Evolutionary conservation across 2,329 filamentous ascomycete species (phyloP).

Genomic region (Colletotrichum eleusines): DNA sequence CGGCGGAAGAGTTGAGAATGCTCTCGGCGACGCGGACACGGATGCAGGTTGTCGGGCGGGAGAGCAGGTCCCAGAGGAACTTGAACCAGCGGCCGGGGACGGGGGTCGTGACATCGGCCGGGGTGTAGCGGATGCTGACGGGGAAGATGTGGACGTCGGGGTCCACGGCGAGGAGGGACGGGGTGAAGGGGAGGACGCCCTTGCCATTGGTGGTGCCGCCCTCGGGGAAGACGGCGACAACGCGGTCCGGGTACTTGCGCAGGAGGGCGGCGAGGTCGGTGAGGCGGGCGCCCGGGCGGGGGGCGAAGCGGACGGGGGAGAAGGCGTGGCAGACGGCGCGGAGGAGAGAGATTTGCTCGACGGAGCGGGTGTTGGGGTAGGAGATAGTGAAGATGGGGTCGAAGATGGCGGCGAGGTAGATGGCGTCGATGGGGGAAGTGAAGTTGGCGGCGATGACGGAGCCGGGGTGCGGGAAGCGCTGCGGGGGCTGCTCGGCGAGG

Average conservation of each 20-base stretch:
- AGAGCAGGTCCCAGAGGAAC: constrained; percentile 90
- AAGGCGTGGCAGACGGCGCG: constrained; percentile 82
- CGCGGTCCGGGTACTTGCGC: constrained; percentile 75
- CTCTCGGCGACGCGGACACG: constrained; percentile 89
- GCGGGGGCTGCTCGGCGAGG: constrained; percentile 77
- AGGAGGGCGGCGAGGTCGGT: constrained; percentile 74
- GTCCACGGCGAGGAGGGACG: constrained; percentile 77
- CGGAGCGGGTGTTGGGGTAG: constrained; percentile 79
- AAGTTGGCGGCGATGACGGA: constrained; percentile 91
- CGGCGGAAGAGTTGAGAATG: constrained; percentile 65
- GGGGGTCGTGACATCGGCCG: constrained; percentile 90
- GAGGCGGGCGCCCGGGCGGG: constrained; percentile 61
- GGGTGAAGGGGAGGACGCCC: constrained; percentile 87
- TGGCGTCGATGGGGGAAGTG: constrained; percentile 90
- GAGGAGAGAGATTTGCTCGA: constrained; percentile 82
- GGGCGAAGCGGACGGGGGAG: constrained; percentile 63
- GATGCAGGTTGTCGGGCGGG: constrained; percentile 88
- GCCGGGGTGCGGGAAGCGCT: constrained; percentile 81
- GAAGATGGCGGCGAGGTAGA: constrained; percentile 96
- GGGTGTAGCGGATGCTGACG: constrained; percentile 88
- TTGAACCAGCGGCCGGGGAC: constrained; percentile 78
- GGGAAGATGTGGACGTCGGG: constrained; percentile 84
- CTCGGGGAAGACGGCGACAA: constrained; percentile 92
- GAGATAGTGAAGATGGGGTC: constrained; percentile 93
- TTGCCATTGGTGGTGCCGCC: constrained; percentile 94